These are phyloP conservation scores for Discostella pseudostelligera DNA, from an alignment of 108 stramenopile species.

Conservation along the genomic window DNA sequence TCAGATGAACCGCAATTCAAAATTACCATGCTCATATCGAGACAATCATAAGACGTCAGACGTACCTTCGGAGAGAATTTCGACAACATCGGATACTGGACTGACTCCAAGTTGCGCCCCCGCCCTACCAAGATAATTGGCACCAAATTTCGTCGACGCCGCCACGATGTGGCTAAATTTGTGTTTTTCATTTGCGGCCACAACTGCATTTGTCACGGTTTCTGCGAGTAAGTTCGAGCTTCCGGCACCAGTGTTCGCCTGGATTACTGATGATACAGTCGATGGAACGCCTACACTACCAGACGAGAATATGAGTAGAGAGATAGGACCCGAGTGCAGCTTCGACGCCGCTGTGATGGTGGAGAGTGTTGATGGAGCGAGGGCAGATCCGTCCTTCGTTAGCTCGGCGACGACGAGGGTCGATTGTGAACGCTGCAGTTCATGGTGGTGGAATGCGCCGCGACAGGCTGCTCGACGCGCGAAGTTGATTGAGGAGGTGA, in stretches of 20 bases:
- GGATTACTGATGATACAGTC: slow-evolving; percentile 64
- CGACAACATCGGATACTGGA: slow-evolving; percentile 93
- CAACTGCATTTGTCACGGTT: slow-evolving; percentile 65
- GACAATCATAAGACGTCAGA: slow-evolving; percentile 9
- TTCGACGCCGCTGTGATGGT: slow-evolving; percentile 75
- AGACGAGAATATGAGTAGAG: slow-evolving; percentile 59
- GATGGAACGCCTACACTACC: slow-evolving; percentile 55
- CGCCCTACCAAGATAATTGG: slow-evolving; percentile 93
- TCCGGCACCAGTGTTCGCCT: slow-evolving; percentile 34
- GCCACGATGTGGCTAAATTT: slow-evolving; percentile 76
- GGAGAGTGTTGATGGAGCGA: slow-evolving; percentile 63
- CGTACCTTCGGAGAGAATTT: slow-evolving; percentile 80
- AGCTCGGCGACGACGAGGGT: slow-evolving; percentile 80
- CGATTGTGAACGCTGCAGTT: slow-evolving; percentile 47
- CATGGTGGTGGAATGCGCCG: slow-evolving; percentile 17
- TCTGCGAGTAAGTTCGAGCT: slow-evolving; percentile 50
- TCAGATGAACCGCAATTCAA: no score
- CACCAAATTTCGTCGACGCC: slow-evolving; percentile 84
- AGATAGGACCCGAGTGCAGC: slow-evolving; percentile 51
- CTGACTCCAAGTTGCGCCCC: slow-evolving; percentile 88
- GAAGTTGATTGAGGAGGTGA: slow-evolving; percentile 7
- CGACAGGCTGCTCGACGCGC: slow-evolving; percentile 4
- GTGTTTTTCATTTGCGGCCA: slow-evolving; percentile 39
- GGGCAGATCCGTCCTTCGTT: slow-evolving; percentile 32
- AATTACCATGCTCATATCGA: no score